Conservation (phyloP, 495 filamentous ascomycete genomes). For the Aspergillus ostianus region DNA sequence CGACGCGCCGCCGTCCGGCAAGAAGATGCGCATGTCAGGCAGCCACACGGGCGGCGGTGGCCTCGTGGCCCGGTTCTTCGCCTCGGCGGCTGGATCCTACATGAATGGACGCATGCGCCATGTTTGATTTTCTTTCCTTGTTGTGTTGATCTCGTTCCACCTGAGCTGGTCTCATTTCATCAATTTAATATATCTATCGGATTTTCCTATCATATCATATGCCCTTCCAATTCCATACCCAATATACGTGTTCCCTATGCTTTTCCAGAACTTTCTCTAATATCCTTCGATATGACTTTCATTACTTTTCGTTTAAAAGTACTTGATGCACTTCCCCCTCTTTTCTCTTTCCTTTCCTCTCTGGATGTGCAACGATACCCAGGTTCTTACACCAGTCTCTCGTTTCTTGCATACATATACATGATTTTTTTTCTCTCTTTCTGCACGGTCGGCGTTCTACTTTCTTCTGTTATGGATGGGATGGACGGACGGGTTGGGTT, state of each 20-base stretch:
- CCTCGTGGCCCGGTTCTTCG: constrained; percentile 45
- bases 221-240: neutral
- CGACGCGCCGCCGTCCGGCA: constrained; percentile 35
- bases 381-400: neutral
- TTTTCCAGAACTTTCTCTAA: neutral
- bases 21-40: constrained; percentile 40
- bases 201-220: neutral
- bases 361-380: constrained; percentile 1
- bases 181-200: neutral
- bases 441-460: constrained; percentile 9
- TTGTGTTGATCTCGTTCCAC: neutral
- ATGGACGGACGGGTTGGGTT: neutral
- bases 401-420: neutral
- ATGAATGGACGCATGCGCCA: constrained; percentile 42
- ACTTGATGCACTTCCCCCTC: too few relatives aligned
- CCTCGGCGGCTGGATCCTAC: constrained; percentile 44
- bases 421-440: neutral
- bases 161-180: constrained; percentile 9
- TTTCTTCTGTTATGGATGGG: neutral
- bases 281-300: neutral
- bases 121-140: constrained; percentile 15
- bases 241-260: neutral
- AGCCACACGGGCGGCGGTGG: constrained; percentile 31
- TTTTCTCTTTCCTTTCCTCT: neutral
- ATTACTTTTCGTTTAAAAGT: neutral